phyloP scores from a whole-genome alignment of 345 rosid species.

The Camelina hispida region DNA sequence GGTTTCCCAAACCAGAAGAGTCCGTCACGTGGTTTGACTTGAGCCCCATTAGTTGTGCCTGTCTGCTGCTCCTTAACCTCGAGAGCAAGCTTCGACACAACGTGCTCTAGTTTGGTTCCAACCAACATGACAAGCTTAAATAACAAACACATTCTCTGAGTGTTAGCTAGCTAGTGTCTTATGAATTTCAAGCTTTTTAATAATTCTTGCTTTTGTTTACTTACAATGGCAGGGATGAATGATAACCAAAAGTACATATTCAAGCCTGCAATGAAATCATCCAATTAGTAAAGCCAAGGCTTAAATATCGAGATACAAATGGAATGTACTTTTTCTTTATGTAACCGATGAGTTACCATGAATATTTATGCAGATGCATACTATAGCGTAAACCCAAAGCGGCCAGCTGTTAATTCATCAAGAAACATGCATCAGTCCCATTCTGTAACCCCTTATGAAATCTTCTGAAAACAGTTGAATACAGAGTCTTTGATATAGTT shows the following conservation, averaged over 20 bases:
- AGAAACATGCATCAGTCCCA: conserved; percentile 24
- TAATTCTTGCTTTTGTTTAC: conserved; percentile 39
- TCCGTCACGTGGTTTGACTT: conserved; percentile 91
- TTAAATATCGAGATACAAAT: not conserved
- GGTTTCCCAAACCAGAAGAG: conserved; percentile 97
- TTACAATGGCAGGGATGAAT: conserved; percentile 90
- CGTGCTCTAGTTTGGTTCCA: conserved; percentile 91
- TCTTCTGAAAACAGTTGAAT: conserved; percentile 9
- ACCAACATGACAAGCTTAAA: conserved; percentile 86
- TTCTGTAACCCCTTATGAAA: conserved; percentile 5
- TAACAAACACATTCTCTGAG: conserved; percentile 21
- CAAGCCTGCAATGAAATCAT: conserved; percentile 59
- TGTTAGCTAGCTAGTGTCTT: not conserved
- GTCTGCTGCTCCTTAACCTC: conserved; percentile 76
- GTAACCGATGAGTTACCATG: conserved; percentile 60
- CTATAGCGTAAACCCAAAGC: conserved; percentile 87
- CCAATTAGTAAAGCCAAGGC: conserved; percentile 15
- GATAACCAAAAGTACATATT: conserved; percentile 96
- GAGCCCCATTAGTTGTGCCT: conserved; percentile 64
- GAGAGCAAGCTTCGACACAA: conserved; percentile 85
- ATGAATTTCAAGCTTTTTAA: conserved; percentile 8
- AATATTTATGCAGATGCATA: conserved; percentile 86
- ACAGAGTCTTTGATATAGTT: not conserved
- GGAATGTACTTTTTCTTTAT: not conserved
- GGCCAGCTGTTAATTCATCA: conserved; percentile 72